Evolutionary conservation across 768 basidiomycete species (phyloP), one percentile per base, ranked within the genome.

Genomic region (Floccularia luteovirens): DNA sequence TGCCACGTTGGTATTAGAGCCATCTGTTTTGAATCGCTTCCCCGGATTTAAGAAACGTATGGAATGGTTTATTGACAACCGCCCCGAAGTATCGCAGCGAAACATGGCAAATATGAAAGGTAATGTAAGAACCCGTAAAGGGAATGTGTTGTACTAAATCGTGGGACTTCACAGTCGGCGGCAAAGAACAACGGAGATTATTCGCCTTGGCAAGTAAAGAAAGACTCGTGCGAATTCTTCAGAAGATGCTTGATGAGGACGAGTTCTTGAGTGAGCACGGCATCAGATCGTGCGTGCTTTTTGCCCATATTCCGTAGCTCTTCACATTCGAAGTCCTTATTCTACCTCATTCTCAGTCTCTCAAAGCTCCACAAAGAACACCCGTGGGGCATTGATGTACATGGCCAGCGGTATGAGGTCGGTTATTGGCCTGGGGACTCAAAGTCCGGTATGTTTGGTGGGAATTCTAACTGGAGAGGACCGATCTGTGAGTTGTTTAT

Each of bases 351-450:
- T 31, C 28, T 8, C 45, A 93, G 91, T 2, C 60, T 98, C 52
- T 97, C 94, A 0, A 87, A 92, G 56, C 60, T 74, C 48, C 96
- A 99, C 63, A 79, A 91, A 60, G 83, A 91, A 8, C 72, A 86
- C 43, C 96, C 96, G 3, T 99, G 90, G 88, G 85, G 84, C 4
- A 96, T 97, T 75, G 69, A 90, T 45, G 94, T 96, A 35, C 79
- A 96, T 45, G 93, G 91, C 12, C 78, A 97, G 50, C 74, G 82
- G 30, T 89, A 96, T 56, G 88, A 91, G 53, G 90, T 98, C 22
- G 76, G 77, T 24, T 99, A 98, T 62, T 98, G 96, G 96, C 94
- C 96, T 1, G 96, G 93, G 6, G 96, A 99, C 57, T 97, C 94
- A 2, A 78, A 76, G 50, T 92, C 90, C 8, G 93, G 92, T 34